phyloP scores from a whole-genome alignment of 2,329 filamentous ascomycete genomes.

The Fusarium papillatum region DNA sequence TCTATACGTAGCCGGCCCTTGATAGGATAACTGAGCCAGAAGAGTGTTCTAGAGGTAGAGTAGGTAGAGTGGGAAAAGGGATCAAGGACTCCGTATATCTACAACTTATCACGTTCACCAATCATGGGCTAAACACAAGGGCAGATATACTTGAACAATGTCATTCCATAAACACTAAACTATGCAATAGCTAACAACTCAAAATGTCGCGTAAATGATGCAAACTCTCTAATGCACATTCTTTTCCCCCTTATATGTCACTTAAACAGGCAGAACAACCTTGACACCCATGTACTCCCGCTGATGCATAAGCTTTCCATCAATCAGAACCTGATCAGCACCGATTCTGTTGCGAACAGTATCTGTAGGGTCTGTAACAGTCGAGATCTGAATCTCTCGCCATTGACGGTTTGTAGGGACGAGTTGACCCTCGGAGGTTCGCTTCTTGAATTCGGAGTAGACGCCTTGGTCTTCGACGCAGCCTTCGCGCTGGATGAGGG shows the following conservation, averaged over 20 bases:
- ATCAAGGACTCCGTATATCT: background rate
- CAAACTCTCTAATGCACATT: background rate
- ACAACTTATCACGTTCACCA: background rate
- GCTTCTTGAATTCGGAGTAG: constrained; percentile 59
- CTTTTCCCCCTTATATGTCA: background rate
- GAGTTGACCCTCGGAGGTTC: constrained; percentile 53
- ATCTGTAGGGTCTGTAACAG: constrained; percentile 57
- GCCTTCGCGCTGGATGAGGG: constrained; percentile 52
- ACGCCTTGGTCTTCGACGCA: constrained; percentile 59
- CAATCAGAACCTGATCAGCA: constrained; percentile 56
- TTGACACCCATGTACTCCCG: constrained; percentile 61
- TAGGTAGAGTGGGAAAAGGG: background rate
- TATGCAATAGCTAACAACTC: background rate
- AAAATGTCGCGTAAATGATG: background rate
- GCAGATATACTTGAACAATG: background rate
- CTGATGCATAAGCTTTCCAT: constrained; percentile 61
- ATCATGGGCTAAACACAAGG: background rate
- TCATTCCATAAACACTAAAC: background rate
- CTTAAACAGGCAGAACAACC: constrained; percentile 57
- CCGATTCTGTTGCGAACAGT: constrained; percentile 55
- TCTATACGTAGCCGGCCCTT: too few relatives aligned
- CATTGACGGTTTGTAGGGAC: constrained; percentile 61
- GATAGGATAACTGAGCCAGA: too few relatives aligned
- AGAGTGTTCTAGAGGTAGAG: too few relatives aligned
- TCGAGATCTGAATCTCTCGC: constrained; percentile 64